These are phyloP conservation scores for Amylostereum areolatum DNA, from an alignment of 1,284 basidiomycete species.

Conservation along the genomic window DNA sequence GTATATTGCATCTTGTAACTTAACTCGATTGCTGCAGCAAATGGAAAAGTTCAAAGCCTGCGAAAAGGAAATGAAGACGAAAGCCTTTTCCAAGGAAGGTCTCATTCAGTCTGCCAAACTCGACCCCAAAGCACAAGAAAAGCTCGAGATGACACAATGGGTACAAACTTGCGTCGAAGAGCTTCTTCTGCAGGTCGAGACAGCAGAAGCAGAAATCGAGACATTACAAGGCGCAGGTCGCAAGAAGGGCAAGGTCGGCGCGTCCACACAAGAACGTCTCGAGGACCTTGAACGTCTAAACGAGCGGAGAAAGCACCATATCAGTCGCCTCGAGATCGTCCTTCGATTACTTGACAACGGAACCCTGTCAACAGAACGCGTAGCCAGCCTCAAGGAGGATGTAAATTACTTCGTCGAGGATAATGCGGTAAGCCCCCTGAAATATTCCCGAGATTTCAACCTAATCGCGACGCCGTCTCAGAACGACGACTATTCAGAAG, in stretches of 20 bases:
- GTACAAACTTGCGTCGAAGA: constrained; percentile 87
- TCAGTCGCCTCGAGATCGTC: constrained; percentile 89
- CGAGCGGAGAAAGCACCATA: constrained; percentile 95
- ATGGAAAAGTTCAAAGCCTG: constrained; percentile 99
- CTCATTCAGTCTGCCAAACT: constrained; percentile 91
- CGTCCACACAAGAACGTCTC: constrained; percentile 62
- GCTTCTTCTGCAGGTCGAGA: constrained; percentile 89
- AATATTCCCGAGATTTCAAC: too few species aligned
- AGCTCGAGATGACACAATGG: constrained; percentile 87
- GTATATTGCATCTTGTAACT: background rate
- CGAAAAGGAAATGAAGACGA: constrained; percentile 99
- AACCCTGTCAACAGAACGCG: constrained; percentile 77
- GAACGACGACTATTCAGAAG: constrained; percentile 98
- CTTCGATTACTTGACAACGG: constrained; percentile 94
- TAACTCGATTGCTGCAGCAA: constrained; percentile 60
- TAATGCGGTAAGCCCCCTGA: constrained; percentile 67
- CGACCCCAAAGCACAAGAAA: constrained; percentile 96
- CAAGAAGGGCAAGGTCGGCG: constrained; percentile 76
- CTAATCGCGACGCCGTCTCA: constrained; percentile 24
- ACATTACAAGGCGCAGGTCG: constrained; percentile 78
- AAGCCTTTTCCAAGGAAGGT: constrained; percentile 99
- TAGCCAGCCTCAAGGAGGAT: constrained; percentile 86
- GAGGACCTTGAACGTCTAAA: constrained; percentile 87
- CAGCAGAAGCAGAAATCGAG: constrained; percentile 94
- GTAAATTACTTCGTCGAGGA: constrained; percentile 96